These are phyloP conservation scores for Yamadazyma laniorum DNA, from an alignment of 805 yeast genomes.

Conservation along the genomic window DNA sequence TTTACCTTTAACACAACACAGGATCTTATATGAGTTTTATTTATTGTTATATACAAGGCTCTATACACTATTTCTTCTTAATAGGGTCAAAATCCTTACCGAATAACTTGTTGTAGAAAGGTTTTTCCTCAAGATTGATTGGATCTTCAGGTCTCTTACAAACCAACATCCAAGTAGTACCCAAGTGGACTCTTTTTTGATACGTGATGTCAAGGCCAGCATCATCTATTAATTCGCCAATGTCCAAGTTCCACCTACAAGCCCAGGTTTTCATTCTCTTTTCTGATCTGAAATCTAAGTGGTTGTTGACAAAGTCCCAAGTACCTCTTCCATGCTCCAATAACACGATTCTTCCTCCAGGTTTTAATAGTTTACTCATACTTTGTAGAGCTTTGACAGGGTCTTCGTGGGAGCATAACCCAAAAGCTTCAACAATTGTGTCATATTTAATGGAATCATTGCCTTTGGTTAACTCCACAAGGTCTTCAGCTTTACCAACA, in stretches of 20 bases:
- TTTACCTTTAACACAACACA: conserved; percentile 17
- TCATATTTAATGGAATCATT: conserved; percentile 62
- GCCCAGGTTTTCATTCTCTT: conserved; percentile 90
- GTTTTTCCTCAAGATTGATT: conserved; percentile 41
- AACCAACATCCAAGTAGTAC: conserved; percentile 86
- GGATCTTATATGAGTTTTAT: neutral
- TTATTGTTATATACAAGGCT: conserved; percentile 8
- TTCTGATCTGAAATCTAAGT: conserved; percentile 79
- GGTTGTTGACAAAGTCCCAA: conserved; percentile 72
- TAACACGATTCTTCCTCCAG: conserved; percentile 84
- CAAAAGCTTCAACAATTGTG: conserved; percentile 91
- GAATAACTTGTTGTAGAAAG: conserved; percentile 40
- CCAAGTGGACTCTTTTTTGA: conserved; percentile 80
- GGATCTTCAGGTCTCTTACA: conserved; percentile 74
- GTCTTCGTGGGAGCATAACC: conserved; percentile 92
- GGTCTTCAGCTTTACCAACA: conserved; percentile 84
- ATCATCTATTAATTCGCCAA: conserved; percentile 79
- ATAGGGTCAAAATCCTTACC: conserved; percentile 34
- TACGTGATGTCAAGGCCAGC: conserved; percentile 82
- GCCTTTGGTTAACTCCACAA: conserved; percentile 53
- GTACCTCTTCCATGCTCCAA: conserved; percentile 92
- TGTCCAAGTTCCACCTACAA: conserved; percentile 95
- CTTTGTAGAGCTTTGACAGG: conserved; percentile 80
- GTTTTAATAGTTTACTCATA: conserved; percentile 70
- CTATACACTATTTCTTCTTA: conserved; percentile 17